Evolutionary conservation across 805 yeast species (phyloP).

Genomic region (Metschnikowia shivogae): DNA sequence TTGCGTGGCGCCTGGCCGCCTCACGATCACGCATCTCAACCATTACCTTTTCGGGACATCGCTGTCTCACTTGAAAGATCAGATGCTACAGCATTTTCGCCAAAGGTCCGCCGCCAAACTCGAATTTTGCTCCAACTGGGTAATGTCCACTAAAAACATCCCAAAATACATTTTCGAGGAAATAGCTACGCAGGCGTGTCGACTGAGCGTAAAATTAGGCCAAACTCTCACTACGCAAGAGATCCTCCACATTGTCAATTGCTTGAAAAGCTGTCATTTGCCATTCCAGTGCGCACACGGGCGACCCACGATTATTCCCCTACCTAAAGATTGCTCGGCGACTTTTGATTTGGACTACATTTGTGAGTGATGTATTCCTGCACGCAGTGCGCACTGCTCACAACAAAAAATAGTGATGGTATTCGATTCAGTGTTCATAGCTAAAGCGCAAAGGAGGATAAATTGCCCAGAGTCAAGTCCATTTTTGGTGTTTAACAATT

Average conservation of each 20-base stretch:
- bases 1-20: background rate
- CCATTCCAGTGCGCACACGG: conserved; percentile 90
- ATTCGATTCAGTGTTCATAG: conserved; percentile 3
- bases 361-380: background rate
- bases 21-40: conserved; percentile 44
- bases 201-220: conserved; percentile 72
- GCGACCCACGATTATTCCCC: conserved; percentile 65
- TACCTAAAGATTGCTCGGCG: conserved; percentile 13
- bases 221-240: conserved; percentile 40
- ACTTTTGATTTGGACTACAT: background rate
- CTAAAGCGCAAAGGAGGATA: conserved; percentile 5
- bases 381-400: background rate
- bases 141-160: conserved; percentile 23
- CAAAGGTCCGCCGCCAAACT: background rate
- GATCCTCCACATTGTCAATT: conserved; percentile 41
- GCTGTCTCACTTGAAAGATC: background rate
- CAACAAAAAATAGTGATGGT: background rate
- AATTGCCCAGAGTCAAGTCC: conserved; percentile 2
- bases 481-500: conserved; percentile 8
- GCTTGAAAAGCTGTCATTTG: conserved; percentile 44
- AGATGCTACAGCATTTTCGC: background rate
- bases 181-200: conserved; percentile 61
- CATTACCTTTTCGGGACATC: conserved; percentile 21
- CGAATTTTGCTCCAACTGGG: conserved; percentile 16
- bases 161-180: conserved; percentile 51